Evolutionary conservation across 2,329 filamentous ascomycete genomes (phyloP).

Genomic region (Ustulina deusta): DNA sequence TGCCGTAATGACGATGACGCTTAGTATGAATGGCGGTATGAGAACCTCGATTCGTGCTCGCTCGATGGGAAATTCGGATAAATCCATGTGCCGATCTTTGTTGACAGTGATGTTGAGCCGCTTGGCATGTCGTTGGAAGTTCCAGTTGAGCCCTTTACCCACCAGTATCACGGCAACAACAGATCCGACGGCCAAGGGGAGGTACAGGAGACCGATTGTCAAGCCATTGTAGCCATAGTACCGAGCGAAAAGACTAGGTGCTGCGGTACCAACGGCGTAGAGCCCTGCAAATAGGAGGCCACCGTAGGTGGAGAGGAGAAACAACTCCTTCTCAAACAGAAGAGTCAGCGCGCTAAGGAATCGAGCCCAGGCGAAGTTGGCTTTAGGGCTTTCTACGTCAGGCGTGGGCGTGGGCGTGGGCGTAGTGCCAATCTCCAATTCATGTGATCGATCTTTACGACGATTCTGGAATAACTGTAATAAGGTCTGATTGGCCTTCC

Average conservation of each 20-base stretch:
- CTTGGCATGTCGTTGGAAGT: constrained; percentile 43
- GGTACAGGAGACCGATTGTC: constrained; percentile 64
- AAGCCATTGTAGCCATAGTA: constrained; percentile 63
- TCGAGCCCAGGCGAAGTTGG: constrained; percentile 47
- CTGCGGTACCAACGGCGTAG: constrained; percentile 64
- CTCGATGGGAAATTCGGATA: constrained; percentile 42
- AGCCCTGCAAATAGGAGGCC: constrained; percentile 67
- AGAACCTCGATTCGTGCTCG: constrained; percentile 40
- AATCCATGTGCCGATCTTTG: constrained; percentile 37
- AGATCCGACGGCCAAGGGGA: constrained; percentile 65
- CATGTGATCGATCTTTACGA: constrained; percentile 9
- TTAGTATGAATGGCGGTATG: constrained; percentile 61
- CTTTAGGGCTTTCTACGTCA: constrained; percentile 1
- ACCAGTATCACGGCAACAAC: constrained; percentile 60
- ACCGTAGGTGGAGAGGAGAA: constrained; percentile 63
- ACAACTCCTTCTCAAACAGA: constrained; percentile 68
- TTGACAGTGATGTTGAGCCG: constrained; percentile 34
- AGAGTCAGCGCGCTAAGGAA: constrained; percentile 63
- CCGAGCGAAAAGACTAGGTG: constrained; percentile 62
- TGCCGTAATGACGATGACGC: constrained; percentile 63
- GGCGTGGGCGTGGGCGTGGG: neutral
- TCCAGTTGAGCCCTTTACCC: constrained; percentile 61
- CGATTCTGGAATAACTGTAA: constrained; percentile 29
- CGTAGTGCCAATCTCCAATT: constrained; percentile 5
- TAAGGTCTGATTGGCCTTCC: constrained; percentile 29